Base-by-base conservation (phyloP, 2,329 filamentous ascomycete genomes). In the Metarhizium robertsii region DNA sequence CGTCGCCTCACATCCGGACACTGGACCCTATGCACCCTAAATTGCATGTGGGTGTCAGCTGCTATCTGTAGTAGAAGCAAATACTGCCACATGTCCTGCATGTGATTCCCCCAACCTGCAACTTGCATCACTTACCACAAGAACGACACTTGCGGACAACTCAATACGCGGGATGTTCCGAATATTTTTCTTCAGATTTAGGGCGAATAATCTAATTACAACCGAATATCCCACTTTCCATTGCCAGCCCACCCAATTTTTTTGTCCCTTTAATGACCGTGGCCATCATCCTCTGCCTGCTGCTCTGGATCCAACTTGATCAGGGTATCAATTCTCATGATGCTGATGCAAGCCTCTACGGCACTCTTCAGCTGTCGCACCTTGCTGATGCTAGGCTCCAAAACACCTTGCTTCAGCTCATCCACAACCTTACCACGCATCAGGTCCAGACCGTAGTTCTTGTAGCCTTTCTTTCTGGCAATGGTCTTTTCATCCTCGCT, bases 351-450 rank as follows among this genome's bases (percentile, higher is more conserved):
- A 55, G 94, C 94, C 77, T 99, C 94, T 52, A 99, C 94, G 32
- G 94, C 94, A 74, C 88, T 95, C 86, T 99, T 99, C 68, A 99
- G 79, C 79, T 97, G 94, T 74, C 92, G 88, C 63, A 99, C 83
- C 81, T 99, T 99, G 82, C 92, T 96, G 79, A 99, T 91, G 74
- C 88, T 95, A 36, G 94, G 94, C 78, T 99, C 94, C 67, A 99
- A 73, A 59, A 99, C 92, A 68, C 94, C 94, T 13, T 90, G 86
- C 81, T 97, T 97, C 66, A 99, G 78, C 76, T 90, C 86, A 72
- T 99, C 94, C 55, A 92, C 86, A 57, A 97, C 90, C 71, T 90
- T 92, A 63, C 94, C 94, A 71, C 88, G 91, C 56, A 79, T 79
- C 65, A 99, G 78, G 72, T 99, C 95, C 57, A 99, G 79, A 52